Base-by-base conservation (phyloP, 2,329 filamentous ascomycete species). In the Hymenoscyphus fraxineus region DNA sequence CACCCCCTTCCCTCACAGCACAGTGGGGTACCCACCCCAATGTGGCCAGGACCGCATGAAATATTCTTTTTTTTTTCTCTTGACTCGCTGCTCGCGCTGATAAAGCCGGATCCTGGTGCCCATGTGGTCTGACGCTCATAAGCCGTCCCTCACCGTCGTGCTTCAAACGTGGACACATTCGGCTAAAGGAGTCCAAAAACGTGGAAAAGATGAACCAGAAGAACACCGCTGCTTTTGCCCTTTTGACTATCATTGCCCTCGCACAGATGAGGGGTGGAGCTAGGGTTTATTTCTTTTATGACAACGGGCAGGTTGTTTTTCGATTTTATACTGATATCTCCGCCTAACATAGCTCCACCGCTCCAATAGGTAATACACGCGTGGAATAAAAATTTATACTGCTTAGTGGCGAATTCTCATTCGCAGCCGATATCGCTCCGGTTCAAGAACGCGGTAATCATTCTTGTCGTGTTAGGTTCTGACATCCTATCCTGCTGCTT, bases 91-190 rank as follows among this genome's bases (percentile, higher is more conserved):
- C 44, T 22, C 22, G 44, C 44, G 44, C 44, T 22, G 44, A 51
- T 22, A 51, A 51, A n/a, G 19, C 44, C 12, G n/a, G 22, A 51
- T 22, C 44, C 44, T 51, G 22, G 44, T 51, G n/a, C 44, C 44
- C 44, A 51, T 51, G 44, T 51, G 44, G 44, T 51, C 44, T 51
- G 44, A 51, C 44, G 35, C 44, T 51, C n/a, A 51, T 51, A 19
- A 51, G 44, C 44, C 44, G 44, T 44, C 41, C 41, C n/a, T 44
- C 16, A 44, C 41, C 41, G 44, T 51, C 35, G 44, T 51, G 44
- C 44, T 51, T 51, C 44, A 22, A 51, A 51, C 44, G 44, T 51
- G 44, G 41, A 44, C 41, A 35, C 35, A 35, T 51, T 51, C 44
- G 44, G 44, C 19, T 51, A 51, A 51, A 51, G 44, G 44, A 16